Evolutionary conservation across 2,329 filamentous ascomycete species (phyloP).

Genomic region (Aureobasidium leucospermi): DNA sequence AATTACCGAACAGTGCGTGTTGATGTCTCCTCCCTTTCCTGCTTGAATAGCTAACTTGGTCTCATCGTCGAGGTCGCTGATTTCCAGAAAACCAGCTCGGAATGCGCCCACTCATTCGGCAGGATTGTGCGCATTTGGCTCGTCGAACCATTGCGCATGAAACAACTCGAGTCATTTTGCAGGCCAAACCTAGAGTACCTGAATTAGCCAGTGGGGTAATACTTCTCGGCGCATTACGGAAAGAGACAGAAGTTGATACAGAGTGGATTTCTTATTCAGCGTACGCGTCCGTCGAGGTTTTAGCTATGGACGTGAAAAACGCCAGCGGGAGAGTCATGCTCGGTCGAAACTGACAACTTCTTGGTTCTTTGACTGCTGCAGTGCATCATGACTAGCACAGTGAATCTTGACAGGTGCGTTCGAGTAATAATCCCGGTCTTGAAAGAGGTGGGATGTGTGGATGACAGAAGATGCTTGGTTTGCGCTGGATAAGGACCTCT

Average conservation of each 20-base stretch:
- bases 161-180: background rate
- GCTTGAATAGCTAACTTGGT: too few relatives aligned
- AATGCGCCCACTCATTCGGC: background rate
- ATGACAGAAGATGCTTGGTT: background rate
- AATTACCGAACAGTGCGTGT: background rate
- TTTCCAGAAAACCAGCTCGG: background rate
- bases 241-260: background rate
- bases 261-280: background rate
- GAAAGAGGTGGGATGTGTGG: too few relatives aligned
- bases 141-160: background rate
- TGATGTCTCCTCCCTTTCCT: too few relatives aligned
- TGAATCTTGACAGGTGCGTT: too few relatives aligned
- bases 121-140: background rate
- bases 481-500: background rate
- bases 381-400: too few relatives aligned
- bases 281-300: background rate
- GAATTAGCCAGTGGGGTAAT: background rate
- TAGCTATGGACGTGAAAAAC: too few relatives aligned
- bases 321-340: too few relatives aligned
- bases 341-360: too few relatives aligned
- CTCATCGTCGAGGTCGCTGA: too few relatives aligned
- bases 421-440: too few relatives aligned
- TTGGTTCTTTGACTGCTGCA: too few relatives aligned
- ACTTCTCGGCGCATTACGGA: slow-evolving; percentile 7
- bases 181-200: background rate